Conservation (phyloP, 495 filamentous ascomycete genomes). For the Penicillium arizonense region DNA sequence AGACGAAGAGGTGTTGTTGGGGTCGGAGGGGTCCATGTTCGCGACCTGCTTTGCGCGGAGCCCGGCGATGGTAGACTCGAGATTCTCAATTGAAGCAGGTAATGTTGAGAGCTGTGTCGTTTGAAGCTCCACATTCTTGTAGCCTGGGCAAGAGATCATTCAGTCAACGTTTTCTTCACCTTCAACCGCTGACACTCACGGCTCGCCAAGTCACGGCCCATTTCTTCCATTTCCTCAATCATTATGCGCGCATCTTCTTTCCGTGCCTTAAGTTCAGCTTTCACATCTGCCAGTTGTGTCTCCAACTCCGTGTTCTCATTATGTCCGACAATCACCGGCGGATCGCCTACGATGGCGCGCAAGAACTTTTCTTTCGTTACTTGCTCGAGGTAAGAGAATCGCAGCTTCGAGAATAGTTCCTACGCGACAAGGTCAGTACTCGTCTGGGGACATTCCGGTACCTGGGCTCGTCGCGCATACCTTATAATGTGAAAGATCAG, state of each 20-base stretch:
- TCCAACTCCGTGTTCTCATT: constrained; percentile 84
- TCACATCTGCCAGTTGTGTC: constrained; percentile 63
- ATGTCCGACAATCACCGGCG: constrained; percentile 76
- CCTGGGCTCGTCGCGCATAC: constrained; percentile 28
- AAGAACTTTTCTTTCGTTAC: constrained; percentile 95
- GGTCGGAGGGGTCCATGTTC: constrained; percentile 31
- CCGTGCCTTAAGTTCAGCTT: constrained; percentile 69
- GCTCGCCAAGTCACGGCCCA: constrained; percentile 57
- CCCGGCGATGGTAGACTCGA: constrained; percentile 57
- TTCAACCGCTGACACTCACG: constrained; percentile 26
- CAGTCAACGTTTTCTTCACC: neutral
- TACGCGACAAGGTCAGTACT: constrained; percentile 19
- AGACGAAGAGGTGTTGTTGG: constrained; percentile 26
- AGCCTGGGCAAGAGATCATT: constrained; percentile 34
- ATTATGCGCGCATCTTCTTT: constrained; percentile 78
- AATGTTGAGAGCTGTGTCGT: constrained; percentile 56
- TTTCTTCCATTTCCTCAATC: constrained; percentile 67
- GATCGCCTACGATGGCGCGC: constrained; percentile 90
- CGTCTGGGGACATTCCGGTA: neutral
- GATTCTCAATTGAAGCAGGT: constrained; percentile 59
- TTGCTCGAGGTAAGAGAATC: constrained; percentile 79
- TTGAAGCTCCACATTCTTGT: constrained; percentile 65
- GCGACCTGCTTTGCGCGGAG: constrained; percentile 49
- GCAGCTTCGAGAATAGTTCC: constrained; percentile 93
- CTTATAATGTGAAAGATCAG: constrained; percentile 86